Base-by-base conservation (phyloP, 1,284 basidiomycete species). In the Ganoderma boninense region DNA sequence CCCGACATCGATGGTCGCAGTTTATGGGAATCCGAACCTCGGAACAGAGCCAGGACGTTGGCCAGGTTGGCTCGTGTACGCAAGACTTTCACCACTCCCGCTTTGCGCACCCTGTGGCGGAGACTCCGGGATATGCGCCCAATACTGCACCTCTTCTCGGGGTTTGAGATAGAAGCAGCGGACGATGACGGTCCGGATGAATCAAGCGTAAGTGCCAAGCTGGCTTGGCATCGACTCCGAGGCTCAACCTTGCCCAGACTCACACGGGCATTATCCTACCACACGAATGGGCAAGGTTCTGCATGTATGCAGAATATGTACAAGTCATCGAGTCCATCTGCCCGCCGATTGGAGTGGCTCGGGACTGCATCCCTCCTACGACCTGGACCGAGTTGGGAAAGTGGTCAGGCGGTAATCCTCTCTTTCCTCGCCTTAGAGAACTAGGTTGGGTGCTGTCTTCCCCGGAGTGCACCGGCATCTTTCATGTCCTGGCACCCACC, bases 401-500 rank as follows among this genome's bases (percentile, higher is more conserved):
- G 10, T 26, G 60, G 42, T 23, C 56, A 11, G 4, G 29, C 29
- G 57, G 57, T 5, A 43, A 38, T 20, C 65, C 57, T 8, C 57
- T 66, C 13, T 43, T 66, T 11, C 65, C 65, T 20, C 23, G 54
- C 20, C 60, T 67, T 13, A 46, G 43, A 16, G 43, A 62, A 16
- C 46, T 67, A 18, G 38, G 32, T 5, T 67, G 40, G 43, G 23
- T 43, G 7, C 29, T 46, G 16, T 40, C 26, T 11, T 42, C 59
- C 6, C 44, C 44, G 18, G 7, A 44, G 20, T 52, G 56, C 43
- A 66, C 57, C 14, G 65, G 59, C 20, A 65, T 65, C 14, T 56
- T 65, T 26, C 64, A 44, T 20, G n/a, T 65, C 16, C 13, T 59
- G 6, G 18, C 64, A 1, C 56, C 54, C 29, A 32, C 54, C 6